Percentiles rank a stretch among this genome's conserved stretches.
Conservation (phyloP, 805 yeast species). For the Helenozyma rhizophorensis region DNA sequence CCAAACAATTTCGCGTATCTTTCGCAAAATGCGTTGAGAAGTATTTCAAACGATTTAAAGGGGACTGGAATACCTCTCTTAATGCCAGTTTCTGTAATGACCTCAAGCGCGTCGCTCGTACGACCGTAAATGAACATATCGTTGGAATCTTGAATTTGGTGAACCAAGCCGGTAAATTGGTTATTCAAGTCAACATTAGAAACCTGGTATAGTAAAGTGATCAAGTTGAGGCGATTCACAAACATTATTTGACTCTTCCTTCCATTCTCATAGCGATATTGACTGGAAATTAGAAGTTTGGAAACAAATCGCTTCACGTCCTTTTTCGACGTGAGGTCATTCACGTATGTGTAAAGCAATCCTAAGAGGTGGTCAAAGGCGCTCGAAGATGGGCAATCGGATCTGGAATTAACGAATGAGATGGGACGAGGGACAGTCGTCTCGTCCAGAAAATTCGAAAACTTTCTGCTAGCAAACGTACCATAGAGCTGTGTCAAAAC, state of each 20-base stretch:
- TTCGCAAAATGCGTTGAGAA: constrained; percentile 12
- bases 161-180: constrained; percentile 24
- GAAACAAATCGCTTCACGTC: constrained; percentile 27
- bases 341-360: constrained; percentile 29
- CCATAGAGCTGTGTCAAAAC: constrained; percentile 27
- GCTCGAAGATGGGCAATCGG: constrained; percentile 22
- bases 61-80: constrained; percentile 16
- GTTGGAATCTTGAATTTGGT: constrained; percentile 18
- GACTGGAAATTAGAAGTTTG: constrained; percentile 36
- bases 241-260: constrained; percentile 27
- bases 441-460: constrained; percentile 36
- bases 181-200: constrained; percentile 30
- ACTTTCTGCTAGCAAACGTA: constrained; percentile 27
- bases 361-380: constrained; percentile 36
- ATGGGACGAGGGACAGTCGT: constrained; percentile 18
- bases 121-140: constrained; percentile 22
- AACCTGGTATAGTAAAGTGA: constrained; percentile 29
- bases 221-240: constrained; percentile 34
- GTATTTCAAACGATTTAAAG: constrained; percentile 12
- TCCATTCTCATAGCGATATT: constrained; percentile 25
- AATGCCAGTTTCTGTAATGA: constrained; percentile 15
- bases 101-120: constrained; percentile 18
- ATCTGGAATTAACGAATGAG: constrained; percentile 19
- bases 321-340: constrained; percentile 21
- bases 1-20: background rate